A percentile compares a stretch with the other conserved stretches of the same genome.
Conservation (phyloP, 2,329 filamentous ascomycete genomes). For the Stagonosporopsis cucurbitacearum region DNA sequence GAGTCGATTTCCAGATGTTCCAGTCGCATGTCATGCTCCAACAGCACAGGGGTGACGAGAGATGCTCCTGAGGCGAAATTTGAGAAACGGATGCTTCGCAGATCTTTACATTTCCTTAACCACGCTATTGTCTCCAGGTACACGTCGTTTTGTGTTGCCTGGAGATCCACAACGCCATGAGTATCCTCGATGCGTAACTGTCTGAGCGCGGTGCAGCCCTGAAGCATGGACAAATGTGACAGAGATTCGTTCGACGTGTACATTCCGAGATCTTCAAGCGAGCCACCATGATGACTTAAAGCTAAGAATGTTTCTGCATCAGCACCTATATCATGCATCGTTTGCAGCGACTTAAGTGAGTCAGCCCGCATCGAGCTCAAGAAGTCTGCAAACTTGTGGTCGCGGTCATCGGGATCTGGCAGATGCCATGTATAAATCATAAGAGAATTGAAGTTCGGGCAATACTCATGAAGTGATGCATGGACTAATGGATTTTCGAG, state of each 20-base stretch:
- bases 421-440: conserved; percentile 62
- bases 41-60: conserved; percentile 59
- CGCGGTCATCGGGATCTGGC: conserved; percentile 51
- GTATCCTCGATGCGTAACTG: conserved; percentile 58
- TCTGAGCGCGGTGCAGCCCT: conserved; percentile 58
- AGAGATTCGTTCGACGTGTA: conserved; percentile 58
- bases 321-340: conserved; percentile 63
- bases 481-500: conserved; percentile 62
- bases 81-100: conserved; percentile 59
- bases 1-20: conserved; percentile 57
- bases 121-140: conserved; percentile 61
- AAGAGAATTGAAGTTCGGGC: conserved; percentile 66
- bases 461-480: conserved; percentile 62
- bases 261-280: conserved; percentile 62
- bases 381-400: conserved; percentile 65
- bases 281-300: conserved; percentile 60
- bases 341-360: conserved; percentile 64
- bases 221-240: conserved; percentile 57
- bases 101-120: conserved; percentile 60
- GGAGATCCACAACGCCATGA: conserved; percentile 54
- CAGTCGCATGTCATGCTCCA: conserved; percentile 56
- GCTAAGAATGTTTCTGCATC: conserved; percentile 62
- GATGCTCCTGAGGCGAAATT: conserved; percentile 60
- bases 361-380: conserved; percentile 63
- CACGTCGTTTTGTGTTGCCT: conserved; percentile 60